These are phyloP conservation scores for Aspergillus proliferans DNA, from an alignment of 2,329 filamentous ascomycete species.

Conservation along the genomic window DNA sequence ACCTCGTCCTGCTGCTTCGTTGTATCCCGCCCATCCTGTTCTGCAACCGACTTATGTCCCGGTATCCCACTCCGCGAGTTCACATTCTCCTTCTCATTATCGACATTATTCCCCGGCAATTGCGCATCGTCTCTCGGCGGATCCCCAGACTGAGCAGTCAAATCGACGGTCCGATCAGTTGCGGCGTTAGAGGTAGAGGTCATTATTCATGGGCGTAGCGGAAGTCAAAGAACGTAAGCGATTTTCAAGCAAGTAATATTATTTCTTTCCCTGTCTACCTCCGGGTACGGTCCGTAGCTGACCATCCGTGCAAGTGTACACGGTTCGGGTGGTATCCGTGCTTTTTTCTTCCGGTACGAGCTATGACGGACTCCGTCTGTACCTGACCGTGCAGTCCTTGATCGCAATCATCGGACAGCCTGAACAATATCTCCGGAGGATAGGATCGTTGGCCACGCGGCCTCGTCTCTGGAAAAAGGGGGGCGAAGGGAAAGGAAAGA, in stretches of 20 bases:
- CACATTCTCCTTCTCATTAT: constrained; percentile 12
- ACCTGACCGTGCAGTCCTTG: constrained; percentile 3
- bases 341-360: neutral
- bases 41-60: constrained; percentile 1
- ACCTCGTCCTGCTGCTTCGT: constrained; percentile 14
- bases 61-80: constrained; percentile 3
- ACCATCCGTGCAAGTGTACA: neutral
- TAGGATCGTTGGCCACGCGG: constrained; percentile 16
- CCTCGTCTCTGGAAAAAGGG: constrained; percentile 11
- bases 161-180: constrained; percentile 21
- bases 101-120: neutral
- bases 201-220: constrained; percentile 23
- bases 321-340: neutral
- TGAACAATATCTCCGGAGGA: constrained; percentile 14
- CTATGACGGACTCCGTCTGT: constrained; percentile 2
- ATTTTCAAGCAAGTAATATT: neutral
- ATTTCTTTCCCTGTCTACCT: neutral
- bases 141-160: constrained; percentile 10
- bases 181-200: constrained; percentile 22
- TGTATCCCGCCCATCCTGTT: constrained; percentile 2
- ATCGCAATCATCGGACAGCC: constrained; percentile 14
- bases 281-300: neutral
- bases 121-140: neutral
- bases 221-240: neutral
- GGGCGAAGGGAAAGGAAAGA: constrained; percentile 8